These are phyloP conservation scores for Eutrema heterophyllum DNA, from an alignment of 345 rosid species.

Conservation along the genomic window DNA sequence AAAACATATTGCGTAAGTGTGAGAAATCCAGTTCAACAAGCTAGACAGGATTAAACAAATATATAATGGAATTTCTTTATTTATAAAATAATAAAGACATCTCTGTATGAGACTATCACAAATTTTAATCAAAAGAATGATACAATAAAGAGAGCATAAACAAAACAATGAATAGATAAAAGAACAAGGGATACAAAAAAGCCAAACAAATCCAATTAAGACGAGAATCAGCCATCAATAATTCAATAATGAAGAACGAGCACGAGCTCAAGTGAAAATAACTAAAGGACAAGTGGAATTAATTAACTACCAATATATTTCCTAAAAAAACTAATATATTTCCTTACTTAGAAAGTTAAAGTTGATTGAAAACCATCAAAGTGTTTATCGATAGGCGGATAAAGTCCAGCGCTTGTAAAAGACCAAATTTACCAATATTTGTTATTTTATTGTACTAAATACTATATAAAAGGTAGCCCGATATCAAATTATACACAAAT, in stretches of 20 bases:
- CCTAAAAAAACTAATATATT: background rate
- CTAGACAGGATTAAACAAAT: too few species aligned
- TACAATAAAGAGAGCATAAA: background rate
- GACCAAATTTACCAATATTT: background rate
- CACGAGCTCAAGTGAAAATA: constrained; percentile 16
- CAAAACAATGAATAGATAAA: background rate
- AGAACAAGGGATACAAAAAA: background rate
- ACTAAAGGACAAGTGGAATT: background rate
- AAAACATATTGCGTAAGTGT: too few species aligned
- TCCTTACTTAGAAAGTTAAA: constrained; percentile 1
- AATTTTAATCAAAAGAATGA: background rate
- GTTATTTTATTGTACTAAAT: background rate
- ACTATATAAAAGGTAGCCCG: background rate
- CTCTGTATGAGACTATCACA: background rate
- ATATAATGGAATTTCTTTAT: too few species aligned
- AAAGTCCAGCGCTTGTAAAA: background rate
- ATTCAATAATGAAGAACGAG: constrained; percentile 10
- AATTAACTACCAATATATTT: background rate
- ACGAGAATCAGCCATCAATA: background rate
- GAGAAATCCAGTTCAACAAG: too few species aligned
- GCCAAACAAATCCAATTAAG: background rate
- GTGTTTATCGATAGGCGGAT: background rate
- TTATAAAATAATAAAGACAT: background rate
- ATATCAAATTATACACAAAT: background rate
- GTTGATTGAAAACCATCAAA: background rate